These are phyloP conservation scores for Otatea glauca DNA, from an alignment of 176 grass and related monocot genomes.

Conservation along the genomic window DNA sequence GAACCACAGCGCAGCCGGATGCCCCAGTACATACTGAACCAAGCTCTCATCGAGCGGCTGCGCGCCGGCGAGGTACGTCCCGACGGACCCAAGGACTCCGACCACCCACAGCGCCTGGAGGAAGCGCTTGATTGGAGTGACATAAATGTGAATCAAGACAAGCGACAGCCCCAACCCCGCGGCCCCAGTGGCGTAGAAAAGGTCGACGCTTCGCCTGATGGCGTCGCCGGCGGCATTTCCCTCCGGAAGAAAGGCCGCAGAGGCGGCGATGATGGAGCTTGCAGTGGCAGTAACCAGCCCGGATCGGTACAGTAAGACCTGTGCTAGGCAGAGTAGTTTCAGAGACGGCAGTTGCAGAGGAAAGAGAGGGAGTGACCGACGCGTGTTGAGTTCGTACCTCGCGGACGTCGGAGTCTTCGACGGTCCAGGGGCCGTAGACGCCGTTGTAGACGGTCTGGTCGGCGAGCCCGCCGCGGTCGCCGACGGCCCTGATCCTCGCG, in stretches of 20 bases:
- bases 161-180: conserved; percentile 78
- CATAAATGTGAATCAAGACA: conserved; percentile 81
- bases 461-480: conserved; percentile 41
- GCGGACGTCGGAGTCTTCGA: conserved; percentile 69
- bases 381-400: conserved; percentile 40
- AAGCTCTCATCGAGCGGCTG: conserved; percentile 63
- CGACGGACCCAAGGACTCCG: conserved; percentile 66
- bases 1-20: conserved; percentile 66
- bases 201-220: conserved; percentile 51
- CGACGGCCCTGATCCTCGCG: conserved; percentile 41
- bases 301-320: conserved; percentile 81
- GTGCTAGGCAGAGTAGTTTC: conserved; percentile 21
- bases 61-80: conserved; percentile 56
- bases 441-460: conserved; percentile 69
- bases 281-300: conserved; percentile 69
- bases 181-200: conserved; percentile 62
- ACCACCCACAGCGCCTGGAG: conserved; percentile 75
- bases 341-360: neutral
- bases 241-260: conserved; percentile 64
- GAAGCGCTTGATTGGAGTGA: conserved; percentile 82
- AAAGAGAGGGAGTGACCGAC: neutral
- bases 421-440: conserved; percentile 79
- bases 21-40: conserved; percentile 62
- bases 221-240: conserved; percentile 55
- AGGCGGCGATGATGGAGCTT: conserved; percentile 61